Evolutionary conservation across 495 filamentous ascomycete species (phyloP).

Genomic region (Mytilinidion resinicola): DNA sequence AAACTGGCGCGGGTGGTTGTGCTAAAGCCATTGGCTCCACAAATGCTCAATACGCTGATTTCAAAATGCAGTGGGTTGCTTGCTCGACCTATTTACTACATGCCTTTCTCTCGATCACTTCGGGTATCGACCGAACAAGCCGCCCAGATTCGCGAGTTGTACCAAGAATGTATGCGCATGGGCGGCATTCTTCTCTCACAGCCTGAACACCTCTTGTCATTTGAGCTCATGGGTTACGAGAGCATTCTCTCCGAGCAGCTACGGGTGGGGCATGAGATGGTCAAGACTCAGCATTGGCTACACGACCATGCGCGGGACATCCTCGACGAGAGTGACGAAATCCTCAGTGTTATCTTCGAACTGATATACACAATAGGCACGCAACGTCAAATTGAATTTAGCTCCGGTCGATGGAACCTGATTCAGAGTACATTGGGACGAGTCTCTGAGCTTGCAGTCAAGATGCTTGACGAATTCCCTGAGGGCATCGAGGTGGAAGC

Average conservation of each 20-base stretch:
- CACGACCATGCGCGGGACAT: constrained; percentile 27
- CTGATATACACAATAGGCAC: constrained; percentile 60
- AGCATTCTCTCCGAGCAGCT: constrained; percentile 28
- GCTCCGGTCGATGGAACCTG: constrained; percentile 53
- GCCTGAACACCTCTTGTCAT: constrained; percentile 66
- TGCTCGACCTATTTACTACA: constrained; percentile 50
- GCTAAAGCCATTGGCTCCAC: constrained; percentile 53
- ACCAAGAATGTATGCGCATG: constrained; percentile 41
- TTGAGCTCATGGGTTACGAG: constrained; percentile 61
- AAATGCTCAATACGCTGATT: constrained; percentile 56
- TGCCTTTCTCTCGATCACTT: constrained; percentile 57
- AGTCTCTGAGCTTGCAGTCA: constrained; percentile 31
- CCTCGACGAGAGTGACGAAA: constrained; percentile 35
- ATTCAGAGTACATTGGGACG: constrained; percentile 51
- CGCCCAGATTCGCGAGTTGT: constrained; percentile 34
- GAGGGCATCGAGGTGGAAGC: too few relatives aligned
- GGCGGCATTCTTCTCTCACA: constrained; percentile 54
- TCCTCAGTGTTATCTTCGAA: constrained; percentile 29
- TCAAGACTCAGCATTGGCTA: constrained; percentile 26
- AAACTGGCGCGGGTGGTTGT: constrained; percentile 54
- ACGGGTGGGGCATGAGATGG: constrained; percentile 13
- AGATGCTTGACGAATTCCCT: constrained; percentile 8
- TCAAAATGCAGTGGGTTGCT: constrained; percentile 55
- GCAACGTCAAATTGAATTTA: constrained; percentile 49
- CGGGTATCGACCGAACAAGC: constrained; percentile 29